These are phyloP conservation scores for Colletotrichum lentis DNA, from an alignment of 2,329 filamentous ascomycete genomes.

Conservation along the genomic window DNA sequence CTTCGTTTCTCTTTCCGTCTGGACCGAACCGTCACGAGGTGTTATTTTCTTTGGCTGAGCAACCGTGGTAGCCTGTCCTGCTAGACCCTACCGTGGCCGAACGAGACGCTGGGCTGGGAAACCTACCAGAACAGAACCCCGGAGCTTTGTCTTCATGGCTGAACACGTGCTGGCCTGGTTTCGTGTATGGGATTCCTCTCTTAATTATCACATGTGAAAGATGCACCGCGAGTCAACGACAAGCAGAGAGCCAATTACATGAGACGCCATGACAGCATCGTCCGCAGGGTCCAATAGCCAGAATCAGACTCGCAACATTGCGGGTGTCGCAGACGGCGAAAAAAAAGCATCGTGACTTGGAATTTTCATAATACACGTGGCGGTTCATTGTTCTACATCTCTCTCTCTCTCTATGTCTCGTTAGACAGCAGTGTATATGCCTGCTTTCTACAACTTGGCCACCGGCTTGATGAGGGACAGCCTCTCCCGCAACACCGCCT, in stretches of 20 bases:
- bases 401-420: constrained; percentile 4
- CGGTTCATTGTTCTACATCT: constrained; percentile 17
- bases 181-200: constrained; percentile 9
- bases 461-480: constrained; percentile 62
- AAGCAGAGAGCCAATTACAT: constrained; percentile 8
- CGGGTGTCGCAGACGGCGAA: neutral
- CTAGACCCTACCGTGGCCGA: neutral
- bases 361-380: neutral
- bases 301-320: neutral
- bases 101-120: neutral
- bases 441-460: constrained; percentile 63
- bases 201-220: constrained; percentile 30
- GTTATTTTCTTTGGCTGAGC: neutral
- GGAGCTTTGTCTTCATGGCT: constrained; percentile 3
- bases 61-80: neutral
- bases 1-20: neutral
- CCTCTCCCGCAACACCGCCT: constrained; percentile 69
- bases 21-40: neutral
- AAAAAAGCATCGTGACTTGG: neutral
- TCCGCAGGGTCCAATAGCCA: neutral
- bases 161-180: constrained; percentile 30
- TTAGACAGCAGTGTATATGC: neutral
- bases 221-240: constrained; percentile 32
- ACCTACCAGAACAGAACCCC: neutral
- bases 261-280: neutral